Percentiles rank a stretch among this genome's conserved stretches.
phyloP scores from a whole-genome alignment of 352 stramenopile species.

The Paralagenidium karlingii region DNA sequence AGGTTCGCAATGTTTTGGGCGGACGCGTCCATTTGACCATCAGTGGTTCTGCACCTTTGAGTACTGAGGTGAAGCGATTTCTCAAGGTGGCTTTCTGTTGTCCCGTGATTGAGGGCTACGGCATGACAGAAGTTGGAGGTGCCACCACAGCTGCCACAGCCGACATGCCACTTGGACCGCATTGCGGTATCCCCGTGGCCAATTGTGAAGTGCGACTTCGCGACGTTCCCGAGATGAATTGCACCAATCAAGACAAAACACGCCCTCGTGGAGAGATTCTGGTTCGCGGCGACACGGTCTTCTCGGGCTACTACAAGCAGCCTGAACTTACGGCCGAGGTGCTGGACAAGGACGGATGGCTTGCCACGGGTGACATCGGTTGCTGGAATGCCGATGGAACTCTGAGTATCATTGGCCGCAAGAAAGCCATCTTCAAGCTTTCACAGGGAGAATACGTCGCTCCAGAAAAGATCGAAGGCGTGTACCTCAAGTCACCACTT shows the following conservation, averaged over 20 bases:
- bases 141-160: constrained; percentile 53
- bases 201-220: constrained; percentile 87
- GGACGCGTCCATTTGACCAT: constrained; percentile 84
- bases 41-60: constrained; percentile 88
- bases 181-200: constrained; percentile 86
- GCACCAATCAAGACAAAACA: constrained; percentile 75
- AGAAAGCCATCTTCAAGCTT: constrained; percentile 94
- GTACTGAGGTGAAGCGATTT: constrained; percentile 91
- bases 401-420: constrained; percentile 84
- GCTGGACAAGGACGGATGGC: constrained; percentile 90
- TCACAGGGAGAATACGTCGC: constrained; percentile 94
- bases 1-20: constrained; percentile 87
- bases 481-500: constrained; percentile 88
- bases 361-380: constrained; percentile 96
- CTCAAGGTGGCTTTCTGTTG: constrained; percentile 91
- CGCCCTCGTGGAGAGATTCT: constrained; percentile 51
- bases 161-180: constrained; percentile 55
- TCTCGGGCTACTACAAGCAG: constrained; percentile 94
- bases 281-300: constrained; percentile 67
- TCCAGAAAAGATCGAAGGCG: constrained; percentile 94
- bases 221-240: constrained; percentile 96
- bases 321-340: constrained; percentile 84
- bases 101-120: constrained; percentile 91
- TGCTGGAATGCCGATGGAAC: constrained; percentile 91
- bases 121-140: constrained; percentile 90